A percentile compares a stretch with the other conserved stretches of the same genome.
Conservation (phyloP, 2,329 filamentous ascomycete genomes). For the Talaromyces sp. region DNA sequence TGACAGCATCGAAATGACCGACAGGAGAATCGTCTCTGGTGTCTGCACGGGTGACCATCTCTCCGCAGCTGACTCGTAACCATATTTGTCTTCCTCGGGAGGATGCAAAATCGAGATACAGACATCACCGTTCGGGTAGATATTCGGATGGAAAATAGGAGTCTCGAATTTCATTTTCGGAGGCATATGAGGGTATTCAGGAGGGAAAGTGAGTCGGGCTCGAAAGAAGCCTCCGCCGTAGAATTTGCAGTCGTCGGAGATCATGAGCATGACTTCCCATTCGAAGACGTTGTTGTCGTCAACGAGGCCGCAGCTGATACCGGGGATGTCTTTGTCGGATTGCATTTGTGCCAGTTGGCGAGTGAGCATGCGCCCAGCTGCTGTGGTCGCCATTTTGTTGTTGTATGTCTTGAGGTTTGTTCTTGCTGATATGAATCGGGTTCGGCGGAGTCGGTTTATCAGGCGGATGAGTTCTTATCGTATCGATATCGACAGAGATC, state of each 20-base stretch:
- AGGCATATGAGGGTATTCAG: conserved; percentile 81
- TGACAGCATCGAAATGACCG: conserved; percentile 87
- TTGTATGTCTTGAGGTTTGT: not conserved
- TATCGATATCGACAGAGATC: not conserved
- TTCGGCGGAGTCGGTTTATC: not conserved
- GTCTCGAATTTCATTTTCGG: conserved; percentile 84
- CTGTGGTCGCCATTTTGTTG: conserved; percentile 42
- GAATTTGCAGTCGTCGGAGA: conserved; percentile 87
- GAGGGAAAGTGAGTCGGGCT: conserved; percentile 77
- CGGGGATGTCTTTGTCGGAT: conserved; percentile 82
- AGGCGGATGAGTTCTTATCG: not conserved
- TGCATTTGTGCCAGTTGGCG: conserved; percentile 95
- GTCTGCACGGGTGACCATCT: conserved; percentile 94
- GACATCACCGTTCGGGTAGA: conserved; percentile 82
- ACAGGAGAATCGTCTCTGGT: conserved; percentile 88
- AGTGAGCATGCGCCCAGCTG: conserved; percentile 63
- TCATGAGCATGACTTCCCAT: conserved; percentile 99
- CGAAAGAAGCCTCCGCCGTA: conserved; percentile 97
- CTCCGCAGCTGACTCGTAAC: conserved; percentile 87
- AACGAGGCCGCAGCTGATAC: conserved; percentile 88
- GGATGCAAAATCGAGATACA: conserved; percentile 98
- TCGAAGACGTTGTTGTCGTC: conserved; percentile 85
- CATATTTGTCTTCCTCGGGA: conserved; percentile 88
- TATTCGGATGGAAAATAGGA: conserved; percentile 92
- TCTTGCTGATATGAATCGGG: not conserved